Evolutionary conservation across 306 rosid species (phyloP), one percentile per base, ranked within the genome.

Genomic region (Aeschynomene evenia): DNA sequence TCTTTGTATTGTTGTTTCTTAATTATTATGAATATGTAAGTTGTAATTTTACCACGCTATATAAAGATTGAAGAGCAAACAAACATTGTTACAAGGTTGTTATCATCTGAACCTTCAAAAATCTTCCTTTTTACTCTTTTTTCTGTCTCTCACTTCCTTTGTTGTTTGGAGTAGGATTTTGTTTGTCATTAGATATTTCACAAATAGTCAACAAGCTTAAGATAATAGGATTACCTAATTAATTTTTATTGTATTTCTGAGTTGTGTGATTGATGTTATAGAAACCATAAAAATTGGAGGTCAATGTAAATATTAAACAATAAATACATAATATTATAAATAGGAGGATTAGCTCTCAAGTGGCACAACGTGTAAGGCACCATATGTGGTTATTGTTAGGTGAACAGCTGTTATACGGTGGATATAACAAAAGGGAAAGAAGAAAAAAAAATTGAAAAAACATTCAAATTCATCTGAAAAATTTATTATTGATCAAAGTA

Each of bases 21-120:
- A 58, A 71, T 70, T 77, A 68, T 76, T 77, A 75, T 85, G 72
- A 52, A 78, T 42, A 56, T 72, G 53, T 80, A 77, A 74, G 87
- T 77, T 80, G 51, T 70, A 78, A 77, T 82, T 80, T 87, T 74
- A 59, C 73, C 63, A 70, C 62, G 55, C 14, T 75, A 61, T 56
- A 68, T 70, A 37, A 59, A 66, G 74, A 58, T 71, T 72, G 67
- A 81, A 74, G 72, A 55, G 83, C 62, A 68, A 77, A 72, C 73
- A 52, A n/a, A n/a, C 59, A 34, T 53, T 71, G 63, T 77, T 16
- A 63, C 34, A 69, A 67, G 56, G 67, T 61, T 66, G 68, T 45
- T 73, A 40, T 56, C 22, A 18, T 51, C 43, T 45, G 20, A 43
- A 55, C 14, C 33, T 74, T 33, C 39, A 46, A 50, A 34, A 22